Evolutionary conservation across 352 stramenopile genomes (phyloP).

Genomic region (Phytophthora sp.): DNA sequence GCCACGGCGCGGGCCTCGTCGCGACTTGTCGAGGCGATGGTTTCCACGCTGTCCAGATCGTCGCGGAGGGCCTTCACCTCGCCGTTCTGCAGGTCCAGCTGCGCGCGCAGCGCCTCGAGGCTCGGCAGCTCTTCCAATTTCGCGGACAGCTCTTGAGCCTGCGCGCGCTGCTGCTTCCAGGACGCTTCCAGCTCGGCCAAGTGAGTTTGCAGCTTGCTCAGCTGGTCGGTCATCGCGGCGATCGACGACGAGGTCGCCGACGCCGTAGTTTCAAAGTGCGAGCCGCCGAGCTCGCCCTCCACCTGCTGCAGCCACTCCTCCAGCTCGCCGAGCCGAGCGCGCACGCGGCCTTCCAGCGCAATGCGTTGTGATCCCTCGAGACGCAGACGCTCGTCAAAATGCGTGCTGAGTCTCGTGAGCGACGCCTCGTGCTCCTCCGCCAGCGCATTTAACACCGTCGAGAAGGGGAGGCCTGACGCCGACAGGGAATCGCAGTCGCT

Average conservation of each 20-base stretch:
- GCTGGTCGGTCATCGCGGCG: conserved; percentile 18
- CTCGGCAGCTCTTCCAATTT: conserved; percentile 26
- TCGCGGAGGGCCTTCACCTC: conserved; percentile 51
- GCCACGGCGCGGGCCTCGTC: conserved; percentile 53
- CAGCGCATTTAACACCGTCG: conserved; percentile 58
- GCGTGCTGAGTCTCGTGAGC: conserved; percentile 64
- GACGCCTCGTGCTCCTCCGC: conserved; percentile 76
- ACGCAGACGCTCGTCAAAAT: conserved; percentile 66
- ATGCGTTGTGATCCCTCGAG: conserved; percentile 76
- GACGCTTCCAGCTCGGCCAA: conserved; percentile 19
- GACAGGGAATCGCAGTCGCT: conserved; percentile 14
- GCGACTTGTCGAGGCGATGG: conserved; percentile 40
- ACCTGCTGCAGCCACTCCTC: conserved; percentile 86
- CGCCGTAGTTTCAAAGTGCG: conserved; percentile 37
- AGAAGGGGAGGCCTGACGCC: conserved; percentile 40
- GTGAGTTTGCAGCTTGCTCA: conserved; percentile 27
- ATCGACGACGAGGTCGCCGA: conserved; percentile 19
- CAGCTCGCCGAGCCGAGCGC: conserved; percentile 58
- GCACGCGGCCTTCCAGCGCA: conserved; percentile 60
- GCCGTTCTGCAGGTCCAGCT: conserved; percentile 46
- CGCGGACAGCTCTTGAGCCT: conserved; percentile 8
- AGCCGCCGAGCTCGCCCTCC: conserved; percentile 63
- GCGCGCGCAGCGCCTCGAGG: conserved; percentile 39
- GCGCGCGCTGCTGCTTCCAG: conserved; percentile 16
- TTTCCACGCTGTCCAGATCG: conserved; percentile 48